Conservation (phyloP, 148 eudicot genomes). For the Rhododendron molle region DNA sequence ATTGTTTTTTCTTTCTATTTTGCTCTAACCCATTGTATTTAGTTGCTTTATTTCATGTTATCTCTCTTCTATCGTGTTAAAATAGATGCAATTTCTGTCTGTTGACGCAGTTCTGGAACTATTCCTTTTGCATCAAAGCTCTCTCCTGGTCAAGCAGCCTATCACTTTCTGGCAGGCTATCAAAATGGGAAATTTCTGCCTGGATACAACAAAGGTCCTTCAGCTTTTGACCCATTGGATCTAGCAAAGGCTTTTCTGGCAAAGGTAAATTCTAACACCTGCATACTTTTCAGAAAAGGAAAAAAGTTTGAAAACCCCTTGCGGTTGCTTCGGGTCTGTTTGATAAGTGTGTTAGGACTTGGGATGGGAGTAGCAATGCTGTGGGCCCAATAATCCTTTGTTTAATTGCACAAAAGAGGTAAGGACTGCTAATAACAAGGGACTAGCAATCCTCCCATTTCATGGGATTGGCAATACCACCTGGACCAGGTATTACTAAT, state of each 20-base stretch:
- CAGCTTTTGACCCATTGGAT: slow-evolving; percentile 18
- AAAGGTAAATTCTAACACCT: slow-evolving; percentile 11
- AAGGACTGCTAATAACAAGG: too few species aligned
- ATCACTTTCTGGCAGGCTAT: slow-evolving; percentile 28
- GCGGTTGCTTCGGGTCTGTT: background rate
- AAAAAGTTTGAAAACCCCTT: background rate
- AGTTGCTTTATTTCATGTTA: background rate
- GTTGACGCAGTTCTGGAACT: slow-evolving; percentile 20
- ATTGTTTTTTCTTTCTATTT: background rate
- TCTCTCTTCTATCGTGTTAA: background rate
- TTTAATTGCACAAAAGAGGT: too few species aligned
- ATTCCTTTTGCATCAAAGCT: slow-evolving; percentile 22
- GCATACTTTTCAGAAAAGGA: background rate
- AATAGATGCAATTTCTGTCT: background rate
- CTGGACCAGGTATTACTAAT: too few species aligned
- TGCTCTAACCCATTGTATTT: background rate
- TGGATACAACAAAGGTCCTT: slow-evolving; percentile 15
- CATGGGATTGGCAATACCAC: too few species aligned
- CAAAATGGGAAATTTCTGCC: slow-evolving; percentile 25
- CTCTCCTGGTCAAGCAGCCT: slow-evolving; percentile 32
- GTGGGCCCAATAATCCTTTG: too few species aligned
- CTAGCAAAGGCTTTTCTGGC: slow-evolving; percentile 23
- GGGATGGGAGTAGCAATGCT: too few species aligned
- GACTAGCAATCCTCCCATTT: too few species aligned
- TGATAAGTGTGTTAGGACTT: too few species aligned